phyloP scores from a whole-genome alignment of 2,329 filamentous ascomycete genomes.

The Triangularia verruculosa region DNA sequence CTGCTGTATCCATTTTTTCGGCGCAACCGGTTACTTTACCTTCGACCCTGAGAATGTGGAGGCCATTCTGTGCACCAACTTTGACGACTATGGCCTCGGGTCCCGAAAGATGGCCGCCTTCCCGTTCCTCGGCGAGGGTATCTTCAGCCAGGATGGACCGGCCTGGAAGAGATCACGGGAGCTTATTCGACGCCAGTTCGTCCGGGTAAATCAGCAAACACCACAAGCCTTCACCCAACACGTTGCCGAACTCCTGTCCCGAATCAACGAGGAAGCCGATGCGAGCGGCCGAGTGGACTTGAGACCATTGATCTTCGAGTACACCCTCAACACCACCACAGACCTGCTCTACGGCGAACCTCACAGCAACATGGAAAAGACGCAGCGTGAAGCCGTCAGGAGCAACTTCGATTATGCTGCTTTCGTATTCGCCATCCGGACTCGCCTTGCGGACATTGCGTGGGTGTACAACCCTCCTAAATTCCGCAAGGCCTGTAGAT shows the following conservation, averaged over 20 bases:
- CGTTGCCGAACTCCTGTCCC: conserved; percentile 24
- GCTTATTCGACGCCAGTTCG: conserved; percentile 38
- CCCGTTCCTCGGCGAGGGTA: conserved; percentile 37
- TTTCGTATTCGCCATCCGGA: conserved; percentile 31
- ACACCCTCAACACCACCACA: conserved; percentile 56
- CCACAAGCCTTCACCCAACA: conserved; percentile 33
- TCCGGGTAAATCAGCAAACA: conserved; percentile 32
- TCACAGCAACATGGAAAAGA: conserved; percentile 25
- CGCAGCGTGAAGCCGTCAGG: conserved; percentile 22
- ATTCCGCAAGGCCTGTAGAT: conserved; percentile 29
- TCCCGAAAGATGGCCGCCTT: conserved; percentile 32
- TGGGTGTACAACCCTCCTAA: conserved; percentile 28
- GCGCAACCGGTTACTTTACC: not conserved
- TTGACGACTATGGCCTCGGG: conserved; percentile 36
- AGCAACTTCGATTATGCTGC: conserved; percentile 38
- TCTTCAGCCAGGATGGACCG: conserved; percentile 39
- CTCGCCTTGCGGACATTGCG: conserved; percentile 30
- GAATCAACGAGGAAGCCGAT: conserved; percentile 23
- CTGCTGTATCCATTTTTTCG: conserved; percentile 6
- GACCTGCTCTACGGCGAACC: conserved; percentile 56
- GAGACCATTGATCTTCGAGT: conserved; percentile 51
- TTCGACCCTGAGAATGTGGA: not conserved
- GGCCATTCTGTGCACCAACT: conserved; percentile 30
- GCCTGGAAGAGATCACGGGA: conserved; percentile 38
- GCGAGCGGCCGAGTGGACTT: conserved; percentile 41